Evolutionary conservation across 2,329 filamentous ascomycete species (phyloP), one percentile per base, ranked within the genome.

Genomic region (Cadophora luteo-olivacea): DNA sequence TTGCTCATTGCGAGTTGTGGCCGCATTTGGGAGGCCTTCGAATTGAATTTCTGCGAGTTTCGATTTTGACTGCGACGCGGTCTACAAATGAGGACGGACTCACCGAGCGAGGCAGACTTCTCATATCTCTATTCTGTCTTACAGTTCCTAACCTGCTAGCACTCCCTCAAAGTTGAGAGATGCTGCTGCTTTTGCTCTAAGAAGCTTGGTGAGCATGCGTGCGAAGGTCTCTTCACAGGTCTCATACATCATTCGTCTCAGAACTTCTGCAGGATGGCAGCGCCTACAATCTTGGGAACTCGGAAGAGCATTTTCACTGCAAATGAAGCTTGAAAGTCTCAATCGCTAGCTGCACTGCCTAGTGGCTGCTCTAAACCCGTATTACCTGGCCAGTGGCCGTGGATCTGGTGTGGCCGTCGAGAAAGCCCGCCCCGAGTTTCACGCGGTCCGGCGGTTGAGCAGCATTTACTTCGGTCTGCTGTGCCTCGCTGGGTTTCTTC

Each of bases 191-290:
- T 16, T 16, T 57, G 16, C 14, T 19, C 19, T 36, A 16, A 22
- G 25, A 16, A 36, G 54, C 8, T 57, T 29, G 7, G 29, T 38
- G 36, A 11, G 29, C 52, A 55, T 55, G 12, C 36, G 12, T 38
- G 12, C 25, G 29, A 29, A 11, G 54, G 54, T 36, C 54, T 22
- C 29, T 14, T 36, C 19, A 9, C 19, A 16, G 54, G 54, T 57
- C 54, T 57, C 54, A 57, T 57, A 57, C 54, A 57, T 22, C 14
- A 33, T 57, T 57, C 54, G 54, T 57, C 54, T 57, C 54, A 57
- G 54, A 57, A 22, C 36, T 38, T 38, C 36, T 38, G 8, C 36
- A 38, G 36, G 9, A 38, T n/a, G 54, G 7, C 16, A 33, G 16
- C 14, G 29, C n/a, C 29, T 57, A 57, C 29, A 19, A 22, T 6